These are phyloP conservation scores for Coemansia furcata DNA, from an alignment of 192 early-diverging fungal species.

Conservation along the genomic window DNA sequence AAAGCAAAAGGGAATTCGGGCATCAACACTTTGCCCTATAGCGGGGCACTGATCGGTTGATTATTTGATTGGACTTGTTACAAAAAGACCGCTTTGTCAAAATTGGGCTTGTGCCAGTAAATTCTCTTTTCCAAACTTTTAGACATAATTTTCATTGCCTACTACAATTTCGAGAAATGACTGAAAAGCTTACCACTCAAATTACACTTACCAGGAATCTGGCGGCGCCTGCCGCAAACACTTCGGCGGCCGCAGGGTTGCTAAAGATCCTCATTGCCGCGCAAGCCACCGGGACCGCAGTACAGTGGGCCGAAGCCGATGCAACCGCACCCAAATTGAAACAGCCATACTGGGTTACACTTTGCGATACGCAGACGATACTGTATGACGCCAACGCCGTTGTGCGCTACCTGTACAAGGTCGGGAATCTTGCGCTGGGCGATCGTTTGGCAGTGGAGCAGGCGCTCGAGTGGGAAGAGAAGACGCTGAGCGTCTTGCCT, in stretches of 20 bases:
- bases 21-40: no score
- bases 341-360: slow-evolving; percentile 30
- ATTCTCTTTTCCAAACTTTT: no score
- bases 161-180: slow-evolving; percentile 1
- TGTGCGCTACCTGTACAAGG: slow-evolving; percentile 41
- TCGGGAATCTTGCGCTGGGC: slow-evolving; percentile 18
- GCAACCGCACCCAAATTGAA: slow-evolving; percentile 31
- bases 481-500: slow-evolving; percentile 23
- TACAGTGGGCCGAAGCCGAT: slow-evolving; percentile 16
- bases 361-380: slow-evolving; percentile 18
- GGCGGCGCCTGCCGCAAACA: slow-evolving; percentile 38
- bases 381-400: slow-evolving; percentile 52
- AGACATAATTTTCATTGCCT: not conserved
- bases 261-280: slow-evolving; percentile 49
- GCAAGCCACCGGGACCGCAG: slow-evolving; percentile 23
- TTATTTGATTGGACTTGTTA: not conserved
- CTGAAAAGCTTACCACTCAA: not conserved
- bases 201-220: slow-evolving; percentile 36
- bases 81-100: not conserved
- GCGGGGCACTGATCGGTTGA: not conserved
- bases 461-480: slow-evolving; percentile 53
- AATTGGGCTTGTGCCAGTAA: no score
- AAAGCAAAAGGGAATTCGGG: no score
- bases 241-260: slow-evolving; percentile 45
- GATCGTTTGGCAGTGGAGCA: slow-evolving; percentile 38